Evolutionary conservation across 2,329 filamentous ascomycete species (phyloP), one percentile per base, ranked within the genome.

Genomic region (Colletotrichum kahawae): DNA sequence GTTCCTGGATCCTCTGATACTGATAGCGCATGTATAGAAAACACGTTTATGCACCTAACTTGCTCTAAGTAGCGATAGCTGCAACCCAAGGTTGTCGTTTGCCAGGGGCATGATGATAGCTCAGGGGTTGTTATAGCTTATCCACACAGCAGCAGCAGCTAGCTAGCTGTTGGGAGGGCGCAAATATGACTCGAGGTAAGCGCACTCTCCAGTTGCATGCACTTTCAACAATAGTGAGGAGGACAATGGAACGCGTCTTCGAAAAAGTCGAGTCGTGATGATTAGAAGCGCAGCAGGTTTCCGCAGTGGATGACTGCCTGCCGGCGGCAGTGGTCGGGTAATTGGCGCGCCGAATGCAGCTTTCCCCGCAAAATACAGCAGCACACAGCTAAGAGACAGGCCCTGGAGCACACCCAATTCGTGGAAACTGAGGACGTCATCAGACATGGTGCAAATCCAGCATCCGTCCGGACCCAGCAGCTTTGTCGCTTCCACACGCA

Each of bases 381-480:
- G 75, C 72, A 66, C 59, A 63, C 69, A 75, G 69, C 72, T 64
- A 13, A 13, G 24, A 27, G 29, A 18, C 71, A 54, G 66, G 67
- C 43, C 57, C 64, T 51, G 64, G 24, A 38, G 27, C 48, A 59
- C 48, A 21, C 65, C 71, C 63, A 73, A 73, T 73, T 68, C 29
- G 69, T 75, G 48, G 73, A 73, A 75, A 75, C 57, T 68, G 34
- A 75, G 73, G 73, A 75, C 73, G 73, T 75, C 73, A 75, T 75
- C 73, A 75, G 68, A 43, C 68, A 62, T 57, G 48, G 73, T 75
- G 73, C 73, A 75, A 73, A 75, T 68, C 69, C 43, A 75, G 71
- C 71, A 71, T 33, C 43, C 43, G 56, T 33, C 69, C 57, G 63
- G 63, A 64, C 72, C 69, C 69, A 72, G 69, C 43, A 65, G 69